Percentiles rank a stretch among this genome's conserved stretches.
These are phyloP conservation scores for Naganishia vaughanmartiniae DNA, from an alignment of 768 basidiomycete genomes.

Conservation along the genomic window DNA sequence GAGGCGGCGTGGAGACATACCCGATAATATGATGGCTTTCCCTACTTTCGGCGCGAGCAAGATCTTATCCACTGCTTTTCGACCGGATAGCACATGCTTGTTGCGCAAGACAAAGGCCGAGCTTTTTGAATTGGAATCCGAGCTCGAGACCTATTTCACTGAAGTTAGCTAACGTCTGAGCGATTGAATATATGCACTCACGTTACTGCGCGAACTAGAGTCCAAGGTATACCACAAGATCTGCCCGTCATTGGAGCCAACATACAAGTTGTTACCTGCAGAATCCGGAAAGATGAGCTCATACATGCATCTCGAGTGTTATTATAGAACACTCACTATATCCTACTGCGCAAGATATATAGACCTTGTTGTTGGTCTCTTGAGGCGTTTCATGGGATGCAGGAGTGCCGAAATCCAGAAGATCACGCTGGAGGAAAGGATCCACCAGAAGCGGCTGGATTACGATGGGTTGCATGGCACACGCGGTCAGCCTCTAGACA, in stretches of 20 bases:
- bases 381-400: not conserved
- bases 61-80: constrained; percentile 75
- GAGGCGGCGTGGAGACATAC: constrained; percentile 53
- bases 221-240: constrained; percentile 75
- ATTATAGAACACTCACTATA: constrained; percentile 20
- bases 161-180: not conserved
- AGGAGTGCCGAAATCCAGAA: constrained; percentile 9
- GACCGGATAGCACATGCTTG: constrained; percentile 66
- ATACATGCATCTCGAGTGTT: not conserved
- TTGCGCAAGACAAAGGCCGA: constrained; percentile 57
- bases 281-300: not conserved
- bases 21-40: constrained; percentile 71
- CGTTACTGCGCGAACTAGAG: constrained; percentile 36
- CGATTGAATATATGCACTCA: constrained; percentile 30
- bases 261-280: constrained; percentile 76
- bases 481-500: not conserved
- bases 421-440: constrained; percentile 19
- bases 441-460: constrained; percentile 22
- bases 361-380: constrained; percentile 19
- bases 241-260: constrained; percentile 80
- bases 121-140: constrained; percentile 40
- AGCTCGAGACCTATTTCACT: not conserved
- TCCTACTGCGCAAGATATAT: constrained; percentile 25
- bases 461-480: constrained; percentile 8
- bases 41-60: constrained; percentile 72